These are phyloP conservation scores for Akanthomyces uredinophilus DNA, from an alignment of 2,329 filamentous ascomycete species.

Conservation along the genomic window DNA sequence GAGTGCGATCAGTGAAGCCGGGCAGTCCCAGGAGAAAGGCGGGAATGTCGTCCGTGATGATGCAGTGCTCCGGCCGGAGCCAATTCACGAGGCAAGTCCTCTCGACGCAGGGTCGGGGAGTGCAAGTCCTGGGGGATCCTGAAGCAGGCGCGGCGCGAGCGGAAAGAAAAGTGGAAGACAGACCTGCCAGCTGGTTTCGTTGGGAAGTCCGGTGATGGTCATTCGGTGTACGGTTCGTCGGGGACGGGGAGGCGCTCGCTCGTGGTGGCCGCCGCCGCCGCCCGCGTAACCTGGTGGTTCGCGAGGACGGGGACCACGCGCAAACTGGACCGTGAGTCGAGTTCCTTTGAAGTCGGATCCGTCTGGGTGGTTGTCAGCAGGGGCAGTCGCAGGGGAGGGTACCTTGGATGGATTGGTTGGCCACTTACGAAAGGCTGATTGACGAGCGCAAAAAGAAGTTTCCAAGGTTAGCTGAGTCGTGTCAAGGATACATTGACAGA, in stretches of 20 bases:
- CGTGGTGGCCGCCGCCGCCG: constrained; percentile 33
- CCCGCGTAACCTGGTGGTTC: constrained; percentile 40
- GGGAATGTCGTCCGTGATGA: not conserved
- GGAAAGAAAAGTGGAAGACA: constrained; percentile 48
- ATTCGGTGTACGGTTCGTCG: constrained; percentile 94
- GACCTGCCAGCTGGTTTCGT: constrained; percentile 99
- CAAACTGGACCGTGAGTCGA: constrained; percentile 96
- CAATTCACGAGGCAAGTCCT: not conserved
- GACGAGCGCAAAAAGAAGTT: constrained; percentile 18
- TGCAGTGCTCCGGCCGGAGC: not conserved
- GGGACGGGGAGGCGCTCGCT: constrained; percentile 64
- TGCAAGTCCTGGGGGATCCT: constrained; percentile 8
- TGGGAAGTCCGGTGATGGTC: constrained; percentile 94
- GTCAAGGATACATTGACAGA: not conserved
- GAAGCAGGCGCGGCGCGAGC: constrained; percentile 12
- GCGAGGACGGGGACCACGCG: constrained; percentile 69
- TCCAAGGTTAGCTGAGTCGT: constrained; percentile 16
- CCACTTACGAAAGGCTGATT: constrained; percentile 57
- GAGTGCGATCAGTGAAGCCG: not conserved
- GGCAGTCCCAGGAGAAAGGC: constrained; percentile 1
- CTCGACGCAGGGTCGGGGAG: not conserved
- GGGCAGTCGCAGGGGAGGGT: not conserved
- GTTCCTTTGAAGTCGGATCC: constrained; percentile 98
- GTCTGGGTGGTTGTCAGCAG: constrained; percentile 52
- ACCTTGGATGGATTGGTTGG: constrained; percentile 6